phyloP scores from a whole-genome alignment of 2,329 filamentous ascomycete species.

The Aureobasidium mangrovei region DNA sequence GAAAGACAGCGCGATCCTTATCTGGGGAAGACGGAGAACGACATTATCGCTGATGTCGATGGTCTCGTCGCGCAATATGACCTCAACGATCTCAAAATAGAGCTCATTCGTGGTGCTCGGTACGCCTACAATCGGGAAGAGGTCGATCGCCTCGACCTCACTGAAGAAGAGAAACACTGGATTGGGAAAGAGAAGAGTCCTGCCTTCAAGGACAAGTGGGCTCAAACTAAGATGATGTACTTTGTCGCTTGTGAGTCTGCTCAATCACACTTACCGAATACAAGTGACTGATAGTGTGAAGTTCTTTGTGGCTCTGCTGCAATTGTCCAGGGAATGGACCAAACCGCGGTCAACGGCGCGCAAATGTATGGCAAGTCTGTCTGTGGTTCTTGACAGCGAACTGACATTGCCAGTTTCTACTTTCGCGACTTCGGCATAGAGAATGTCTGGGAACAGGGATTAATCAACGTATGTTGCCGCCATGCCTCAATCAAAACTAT shows the following conservation, averaged over 20 bases:
- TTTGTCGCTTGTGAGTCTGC: slow-evolving; percentile 39
- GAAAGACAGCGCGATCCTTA: slow-evolving; percentile 21
- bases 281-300: background rate
- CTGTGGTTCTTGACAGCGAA: slow-evolving; percentile 14
- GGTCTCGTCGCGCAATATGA: slow-evolving; percentile 19
- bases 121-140: slow-evolving; percentile 20
- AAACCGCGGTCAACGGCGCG: slow-evolving; percentile 42
- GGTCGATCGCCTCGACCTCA: slow-evolving; percentile 36
- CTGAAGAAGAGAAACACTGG: slow-evolving; percentile 47
- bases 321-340: slow-evolving; percentile 46
- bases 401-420: slow-evolving; percentile 12
- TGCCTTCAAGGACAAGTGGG: slow-evolving; percentile 61
- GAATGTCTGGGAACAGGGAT: slow-evolving; percentile 23
- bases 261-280: background rate
- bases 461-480: slow-evolving; percentile 28
- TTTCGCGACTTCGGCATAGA: slow-evolving; percentile 22
- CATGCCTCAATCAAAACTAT: background rate
- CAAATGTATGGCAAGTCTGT: slow-evolving; percentile 12
- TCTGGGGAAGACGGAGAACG: slow-evolving; percentile 22
- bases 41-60: slow-evolving; percentile 22
- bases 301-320: slow-evolving; percentile 45
- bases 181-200: slow-evolving; percentile 54
- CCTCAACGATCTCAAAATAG: slow-evolving; percentile 19
- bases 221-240: slow-evolving; percentile 40
- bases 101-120: slow-evolving; percentile 21